These are phyloP conservation scores for Cadophora sp. DNA, from an alignment of 2,329 filamentous ascomycete genomes.

Conservation along the genomic window DNA sequence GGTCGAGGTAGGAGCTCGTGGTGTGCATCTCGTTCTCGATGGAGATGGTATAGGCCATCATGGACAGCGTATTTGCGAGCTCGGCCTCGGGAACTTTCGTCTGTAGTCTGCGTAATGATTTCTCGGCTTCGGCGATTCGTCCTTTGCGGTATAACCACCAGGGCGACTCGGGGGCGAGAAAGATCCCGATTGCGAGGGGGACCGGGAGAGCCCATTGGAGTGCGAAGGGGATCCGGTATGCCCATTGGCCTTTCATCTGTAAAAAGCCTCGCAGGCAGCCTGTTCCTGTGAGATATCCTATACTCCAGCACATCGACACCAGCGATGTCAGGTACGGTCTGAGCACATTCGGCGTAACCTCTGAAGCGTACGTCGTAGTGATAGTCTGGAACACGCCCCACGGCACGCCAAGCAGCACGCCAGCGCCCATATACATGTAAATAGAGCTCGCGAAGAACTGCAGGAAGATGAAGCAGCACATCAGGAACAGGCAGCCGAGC, in stretches of 20 bases:
- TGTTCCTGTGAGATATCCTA: slow-evolving; percentile 56
- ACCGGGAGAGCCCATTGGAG: slow-evolving; percentile 57
- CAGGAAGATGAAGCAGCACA: slow-evolving; percentile 54
- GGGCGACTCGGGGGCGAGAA: slow-evolving; percentile 54
- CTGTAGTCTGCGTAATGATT: slow-evolving; percentile 31
- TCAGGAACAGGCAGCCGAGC: slow-evolving; percentile 50
- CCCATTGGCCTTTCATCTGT: slow-evolving; percentile 51
- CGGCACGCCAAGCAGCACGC: slow-evolving; percentile 55
- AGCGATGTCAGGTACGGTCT: slow-evolving; percentile 58
- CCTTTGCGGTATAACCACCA: slow-evolving; percentile 57
- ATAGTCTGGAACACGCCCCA: slow-evolving; percentile 56
- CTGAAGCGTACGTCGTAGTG: slow-evolving; percentile 45
- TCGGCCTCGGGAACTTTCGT: slow-evolving; percentile 47
- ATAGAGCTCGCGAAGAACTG: slow-evolving; percentile 57
- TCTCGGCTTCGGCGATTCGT: slow-evolving; percentile 52
- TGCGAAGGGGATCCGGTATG: slow-evolving; percentile 55
- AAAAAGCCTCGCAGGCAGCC: slow-evolving; percentile 53
- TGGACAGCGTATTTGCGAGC: slow-evolving; percentile 53
- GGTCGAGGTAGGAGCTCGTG: slow-evolving; percentile 54
- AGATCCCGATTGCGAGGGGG: slow-evolving; percentile 51
- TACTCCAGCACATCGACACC: slow-evolving; percentile 58
- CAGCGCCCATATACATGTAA: slow-evolving; percentile 52
- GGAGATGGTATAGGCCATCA: slow-evolving; percentile 61
- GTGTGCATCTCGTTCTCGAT: slow-evolving; percentile 53
- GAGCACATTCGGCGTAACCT: slow-evolving; percentile 58